Percentiles rank a stretch among this genome's conserved stretches.
Conservation (phyloP, 2,329 filamentous ascomycete genomes). For the Aspergillus sp. region DNA sequence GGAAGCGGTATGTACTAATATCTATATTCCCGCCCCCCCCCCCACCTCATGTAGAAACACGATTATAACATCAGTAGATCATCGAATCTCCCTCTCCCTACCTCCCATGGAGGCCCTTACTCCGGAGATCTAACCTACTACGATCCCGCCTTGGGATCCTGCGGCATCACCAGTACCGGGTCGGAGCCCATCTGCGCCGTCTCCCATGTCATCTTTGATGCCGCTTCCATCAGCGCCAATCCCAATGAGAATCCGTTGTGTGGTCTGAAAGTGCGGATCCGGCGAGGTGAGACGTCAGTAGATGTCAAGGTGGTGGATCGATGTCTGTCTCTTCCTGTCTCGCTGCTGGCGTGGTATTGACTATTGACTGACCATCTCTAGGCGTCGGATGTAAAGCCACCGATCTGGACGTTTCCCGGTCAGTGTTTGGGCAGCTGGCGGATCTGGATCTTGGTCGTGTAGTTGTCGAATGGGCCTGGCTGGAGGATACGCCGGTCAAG, state of each 20-base stretch:
- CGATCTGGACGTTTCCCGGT: slow-evolving; percentile 50
- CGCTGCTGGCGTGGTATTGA: neutral
- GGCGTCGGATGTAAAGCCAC: slow-evolving; percentile 47
- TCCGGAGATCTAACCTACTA: slow-evolving; percentile 70
- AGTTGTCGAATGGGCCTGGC: slow-evolving; percentile 50
- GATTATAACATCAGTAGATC: neutral
- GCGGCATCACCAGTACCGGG: slow-evolving; percentile 56
- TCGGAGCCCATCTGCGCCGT: slow-evolving; percentile 64
- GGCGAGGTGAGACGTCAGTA: slow-evolving; percentile 53
- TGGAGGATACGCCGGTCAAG: slow-evolving; percentile 36
- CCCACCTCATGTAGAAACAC: neutral
- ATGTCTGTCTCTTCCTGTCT: slow-evolving; percentile 41
- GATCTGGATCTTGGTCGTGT: slow-evolving; percentile 48
- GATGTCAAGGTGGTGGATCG: slow-evolving; percentile 68
- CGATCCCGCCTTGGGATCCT: slow-evolving; percentile 64
- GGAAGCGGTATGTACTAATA: neutral
- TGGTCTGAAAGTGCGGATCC: slow-evolving; percentile 62
- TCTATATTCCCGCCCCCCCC: no score
- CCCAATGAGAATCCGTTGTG: slow-evolving; percentile 68
- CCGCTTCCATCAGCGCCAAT: slow-evolving; percentile 49
- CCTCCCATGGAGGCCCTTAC: slow-evolving; percentile 47
- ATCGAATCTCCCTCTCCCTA: slow-evolving; percentile 26
- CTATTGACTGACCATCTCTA: slow-evolving; percentile 18
- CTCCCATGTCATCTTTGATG: slow-evolving; percentile 65
- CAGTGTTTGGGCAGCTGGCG: slow-evolving; percentile 49